Conservation (phyloP, 108 stramenopile species). For the Asterionellopsis glacialis region DNA sequence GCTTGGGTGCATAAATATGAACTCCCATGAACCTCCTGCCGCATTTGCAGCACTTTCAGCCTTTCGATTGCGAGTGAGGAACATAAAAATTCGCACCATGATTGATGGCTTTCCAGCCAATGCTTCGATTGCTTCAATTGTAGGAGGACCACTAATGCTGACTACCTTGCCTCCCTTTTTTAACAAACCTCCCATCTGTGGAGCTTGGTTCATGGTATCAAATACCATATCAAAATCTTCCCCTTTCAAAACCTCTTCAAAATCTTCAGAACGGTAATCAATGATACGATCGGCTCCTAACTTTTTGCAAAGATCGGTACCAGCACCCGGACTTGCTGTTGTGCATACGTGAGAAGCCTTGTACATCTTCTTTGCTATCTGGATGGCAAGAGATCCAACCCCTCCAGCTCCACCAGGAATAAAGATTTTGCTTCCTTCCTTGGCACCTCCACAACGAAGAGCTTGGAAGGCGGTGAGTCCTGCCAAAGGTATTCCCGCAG, state of each 20-base stretch:
- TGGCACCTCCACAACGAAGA: neutral
- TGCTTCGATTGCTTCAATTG: slow-evolving; percentile 5
- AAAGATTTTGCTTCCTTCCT: slow-evolving; percentile 24
- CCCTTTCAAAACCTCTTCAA: slow-evolving; percentile 9
- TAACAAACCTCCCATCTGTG: neutral
- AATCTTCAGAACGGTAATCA: slow-evolving; percentile 10
- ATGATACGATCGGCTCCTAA: slow-evolving; percentile 25
- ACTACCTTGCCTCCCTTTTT: slow-evolving; percentile 16
- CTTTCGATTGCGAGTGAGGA: slow-evolving; percentile 2
- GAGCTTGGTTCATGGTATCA: slow-evolving; percentile 11
- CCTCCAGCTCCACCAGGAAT: slow-evolving; percentile 31
- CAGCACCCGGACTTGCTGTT: slow-evolving; percentile 12
- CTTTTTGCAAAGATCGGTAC: slow-evolving; percentile 11
- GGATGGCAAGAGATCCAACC: slow-evolving; percentile 33
- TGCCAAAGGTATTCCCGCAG: slow-evolving; percentile 18
- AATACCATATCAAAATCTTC: slow-evolving; percentile 21
- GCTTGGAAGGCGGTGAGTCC: slow-evolving; percentile 25
- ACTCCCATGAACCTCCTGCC: slow-evolving; percentile 14
- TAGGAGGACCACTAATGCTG: neutral
- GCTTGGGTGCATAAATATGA: slow-evolving; percentile 9
- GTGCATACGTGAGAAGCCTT: slow-evolving; percentile 18
- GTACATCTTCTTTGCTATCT: slow-evolving; percentile 20
- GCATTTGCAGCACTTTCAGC: slow-evolving; percentile 1
- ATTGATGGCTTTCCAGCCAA: neutral
- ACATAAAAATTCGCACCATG: neutral